Evolutionary conservation across 148 eudicot species (phyloP), one percentile per base, ranked within the genome.

Genomic region (Chenopodium quinoa): DNA sequence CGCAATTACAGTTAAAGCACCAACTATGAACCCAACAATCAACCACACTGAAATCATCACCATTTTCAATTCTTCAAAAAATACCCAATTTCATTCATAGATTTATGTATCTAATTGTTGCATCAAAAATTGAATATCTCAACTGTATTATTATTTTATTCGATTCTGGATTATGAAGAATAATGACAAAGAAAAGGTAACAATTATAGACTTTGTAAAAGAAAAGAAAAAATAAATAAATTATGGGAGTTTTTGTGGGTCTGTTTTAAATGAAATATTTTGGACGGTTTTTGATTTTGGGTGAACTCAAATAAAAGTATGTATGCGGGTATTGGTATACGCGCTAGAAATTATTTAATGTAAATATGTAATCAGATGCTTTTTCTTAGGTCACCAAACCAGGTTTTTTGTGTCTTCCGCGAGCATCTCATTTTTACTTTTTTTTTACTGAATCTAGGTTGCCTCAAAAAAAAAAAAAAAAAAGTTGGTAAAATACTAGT

Each of bases 11-110:
- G 86, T 32, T 1, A 84, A 2, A 10, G 60, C 34, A 9, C 86
- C 86, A 50, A 80, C 48, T 10, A 80, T 19, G 37, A 84, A 84
- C 3, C 83, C 86, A 48, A 76, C 63, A 56, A 84, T 40, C 4
- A 81, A 62, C 67, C 68, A 52, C 76, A 52, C 27, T 14, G 71
- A 75, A 48, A 71, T 40, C 48, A 62, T 22, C 82, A 68, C 77
- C 80, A 60, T 80, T 29, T 10, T 72, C 5, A 25, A 67, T 22
- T 9, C 4, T 11, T 22, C 20, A 47, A 25, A 16, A 74, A 2
- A 50, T 12, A 25, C 63, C 22, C 77, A 50, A 74, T 37, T 37
- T 4, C 13, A 47, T 48, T 13, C 10, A 16, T 17, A 74, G 14
- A 48, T 48, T 48, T 48, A 48, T 20, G 47, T 50, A 17, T 71